A percentile compares a stretch with the other conserved stretches of the same genome.
Evolutionary conservation across 139 green algal genomes (phyloP).

Genomic region (Volvox africanus): DNA sequence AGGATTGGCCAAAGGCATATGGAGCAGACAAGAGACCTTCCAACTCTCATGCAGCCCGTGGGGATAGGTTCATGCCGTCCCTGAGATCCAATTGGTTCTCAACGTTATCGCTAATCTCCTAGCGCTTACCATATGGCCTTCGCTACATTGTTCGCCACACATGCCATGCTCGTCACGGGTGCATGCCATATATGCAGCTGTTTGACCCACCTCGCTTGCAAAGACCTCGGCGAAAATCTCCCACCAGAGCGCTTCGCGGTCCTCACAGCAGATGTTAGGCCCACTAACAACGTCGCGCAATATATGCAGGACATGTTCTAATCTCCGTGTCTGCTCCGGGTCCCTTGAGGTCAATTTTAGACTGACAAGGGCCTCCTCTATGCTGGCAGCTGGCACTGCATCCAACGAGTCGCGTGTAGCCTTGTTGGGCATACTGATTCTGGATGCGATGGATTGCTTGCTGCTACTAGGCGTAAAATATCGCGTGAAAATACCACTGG

Average conservation of each 20-base stretch:
- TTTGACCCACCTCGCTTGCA: constrained; percentile 44
- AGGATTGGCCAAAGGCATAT: not conserved
- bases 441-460: not conserved
- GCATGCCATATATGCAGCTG: too few relatives aligned
- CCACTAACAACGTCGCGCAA: constrained; percentile 12
- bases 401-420: not conserved
- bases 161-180: too few relatives aligned
- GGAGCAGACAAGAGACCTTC: too few relatives aligned
- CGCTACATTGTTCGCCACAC: too few relatives aligned
- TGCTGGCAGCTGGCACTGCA: not conserved
- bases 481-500: not conserved
- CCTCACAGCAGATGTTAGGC: constrained; percentile 36
- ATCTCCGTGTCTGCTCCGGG: not conserved
- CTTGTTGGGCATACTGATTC: not conserved
- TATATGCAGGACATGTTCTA: not conserved
- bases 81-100: too few relatives aligned
- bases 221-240: constrained; percentile 60
- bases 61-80: too few relatives aligned
- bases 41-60: too few relatives aligned
- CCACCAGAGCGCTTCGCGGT: constrained; percentile 56
- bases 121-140: too few relatives aligned
- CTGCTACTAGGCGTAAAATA: not conserved
- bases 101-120: too few relatives aligned
- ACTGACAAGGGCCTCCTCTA: constrained; percentile 14
- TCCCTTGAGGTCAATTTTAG: constrained; percentile 4